Percentiles rank a stretch among this genome's conserved stretches.
These are phyloP conservation scores for Cenchrus americanus DNA, from an alignment of 176 grass and related monocot species.

Conservation along the genomic window DNA sequence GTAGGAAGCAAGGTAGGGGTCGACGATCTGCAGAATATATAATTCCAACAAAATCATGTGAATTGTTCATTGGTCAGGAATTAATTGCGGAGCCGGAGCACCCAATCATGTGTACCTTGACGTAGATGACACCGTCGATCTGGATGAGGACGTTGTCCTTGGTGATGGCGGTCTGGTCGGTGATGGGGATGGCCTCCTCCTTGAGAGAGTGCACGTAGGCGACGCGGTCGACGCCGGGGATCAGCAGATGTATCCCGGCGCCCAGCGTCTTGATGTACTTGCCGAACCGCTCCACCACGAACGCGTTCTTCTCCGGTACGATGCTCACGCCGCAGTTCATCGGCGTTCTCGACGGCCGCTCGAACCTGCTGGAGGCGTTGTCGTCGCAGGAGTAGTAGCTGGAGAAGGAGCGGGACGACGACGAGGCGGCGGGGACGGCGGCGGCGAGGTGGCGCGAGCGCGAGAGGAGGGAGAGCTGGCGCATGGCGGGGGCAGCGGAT, in stretches of 20 bases:
- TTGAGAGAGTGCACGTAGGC: slow-evolving; percentile 94
- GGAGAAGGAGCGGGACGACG: slow-evolving; percentile 19
- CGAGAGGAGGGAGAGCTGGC: slow-evolving; percentile 5
- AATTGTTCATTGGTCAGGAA: not conserved
- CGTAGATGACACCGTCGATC: slow-evolving; percentile 88
- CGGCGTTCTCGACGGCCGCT: slow-evolving; percentile 17
- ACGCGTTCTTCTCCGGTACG: slow-evolving; percentile 92
- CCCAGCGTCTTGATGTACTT: slow-evolving; percentile 84
- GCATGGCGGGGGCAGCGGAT: slow-evolving; percentile 2
- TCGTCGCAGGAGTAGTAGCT: slow-evolving; percentile 51
- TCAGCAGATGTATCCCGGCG: slow-evolving; percentile 79
- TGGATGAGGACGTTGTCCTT: slow-evolving; percentile 91
- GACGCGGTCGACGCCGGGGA: slow-evolving; percentile 81
- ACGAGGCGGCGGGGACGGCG: not conserved
- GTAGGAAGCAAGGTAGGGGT: slow-evolving; percentile 85
- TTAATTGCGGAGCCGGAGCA: too few species aligned
- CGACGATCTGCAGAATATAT: slow-evolving; percentile 62
- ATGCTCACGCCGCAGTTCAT: slow-evolving; percentile 91
- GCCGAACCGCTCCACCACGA: slow-evolving; percentile 77
- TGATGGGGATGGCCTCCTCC: slow-evolving; percentile 93
- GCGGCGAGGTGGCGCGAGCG: not conserved
- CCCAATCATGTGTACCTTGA: slow-evolving; percentile 45
- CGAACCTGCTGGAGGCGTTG: not conserved
- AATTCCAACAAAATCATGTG: not conserved
- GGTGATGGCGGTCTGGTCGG: slow-evolving; percentile 90